A percentile compares a stretch with the other conserved stretches of the same genome.
These are phyloP conservation scores for Tolypocladium paradoxum DNA, from an alignment of 2,329 filamentous ascomycete genomes.

Conservation along the genomic window DNA sequence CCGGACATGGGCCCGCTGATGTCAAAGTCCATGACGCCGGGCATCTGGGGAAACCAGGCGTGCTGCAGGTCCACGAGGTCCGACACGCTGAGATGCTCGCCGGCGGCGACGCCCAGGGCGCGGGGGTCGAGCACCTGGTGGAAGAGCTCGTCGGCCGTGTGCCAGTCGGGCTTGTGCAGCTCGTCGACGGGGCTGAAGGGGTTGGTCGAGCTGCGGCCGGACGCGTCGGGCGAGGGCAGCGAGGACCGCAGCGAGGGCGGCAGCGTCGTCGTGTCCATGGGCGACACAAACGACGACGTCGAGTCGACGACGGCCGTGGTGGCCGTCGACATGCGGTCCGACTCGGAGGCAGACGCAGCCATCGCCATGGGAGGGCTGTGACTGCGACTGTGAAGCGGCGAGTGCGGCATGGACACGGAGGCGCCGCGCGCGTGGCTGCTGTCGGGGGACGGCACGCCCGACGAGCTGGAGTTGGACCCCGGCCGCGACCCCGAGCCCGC, in stretches of 20 bases:
- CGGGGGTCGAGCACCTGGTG: conserved; percentile 10
- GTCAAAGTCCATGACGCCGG: conserved; percentile 19
- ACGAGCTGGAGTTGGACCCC: conserved; percentile 7
- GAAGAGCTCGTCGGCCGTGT: conserved; percentile 11
- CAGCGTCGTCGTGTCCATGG: conserved; percentile 6
- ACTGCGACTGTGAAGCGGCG: conserved; percentile 7
- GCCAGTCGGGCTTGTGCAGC: conserved; percentile 14
- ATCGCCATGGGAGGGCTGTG: conserved; percentile 1
- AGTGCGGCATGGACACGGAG: conserved; percentile 9
- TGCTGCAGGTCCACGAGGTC: conserved; percentile 13
- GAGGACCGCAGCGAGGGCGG: conserved; percentile 3
- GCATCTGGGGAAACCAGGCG: conserved; percentile 17
- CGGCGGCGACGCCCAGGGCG: conserved; percentile 6
- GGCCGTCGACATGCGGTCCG: conserved; percentile 7
- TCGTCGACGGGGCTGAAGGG: conserved; percentile 14
- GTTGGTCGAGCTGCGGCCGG: conserved; percentile 6
- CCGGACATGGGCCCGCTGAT: conserved; percentile 11
- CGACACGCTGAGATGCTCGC: conserved; percentile 12
- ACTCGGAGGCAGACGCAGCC: conserved; percentile 1
- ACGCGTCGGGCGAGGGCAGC: conserved; percentile 12
- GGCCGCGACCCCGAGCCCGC: conserved; percentile 5
- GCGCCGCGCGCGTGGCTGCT: conserved; percentile 1
- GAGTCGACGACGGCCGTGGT: conserved; percentile 6
- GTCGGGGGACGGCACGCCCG: conserved; percentile 7
- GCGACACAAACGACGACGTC: conserved; percentile 6